Percentiles rank a stretch among this genome's conserved stretches.
phyloP scores from a whole-genome alignment of 257 asterid species.

The Rubia yunnanensis region DNA sequence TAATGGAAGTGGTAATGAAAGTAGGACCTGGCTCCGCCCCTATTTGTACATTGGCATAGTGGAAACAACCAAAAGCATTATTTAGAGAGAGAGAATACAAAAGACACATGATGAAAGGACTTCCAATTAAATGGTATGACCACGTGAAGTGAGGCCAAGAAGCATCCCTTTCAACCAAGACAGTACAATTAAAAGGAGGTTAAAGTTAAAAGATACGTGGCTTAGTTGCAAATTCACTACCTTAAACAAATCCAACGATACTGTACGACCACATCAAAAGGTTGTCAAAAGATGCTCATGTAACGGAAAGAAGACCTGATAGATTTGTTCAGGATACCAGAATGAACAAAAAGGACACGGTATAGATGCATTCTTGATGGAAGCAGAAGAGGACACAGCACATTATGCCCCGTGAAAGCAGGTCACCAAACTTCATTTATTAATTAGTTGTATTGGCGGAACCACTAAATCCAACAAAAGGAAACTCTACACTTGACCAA shows the following conservation, averaged over 20 bases:
- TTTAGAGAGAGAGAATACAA: too few species aligned
- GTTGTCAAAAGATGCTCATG: neutral
- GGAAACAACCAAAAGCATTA: too few species aligned
- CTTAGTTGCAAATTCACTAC: neutral
- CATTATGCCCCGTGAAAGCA: neutral
- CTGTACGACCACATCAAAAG: neutral
- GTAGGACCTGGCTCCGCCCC: too few species aligned
- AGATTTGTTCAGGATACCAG: too few species aligned
- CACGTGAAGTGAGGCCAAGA: neutral
- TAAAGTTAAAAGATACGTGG: neutral
- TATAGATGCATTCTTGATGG: neutral
- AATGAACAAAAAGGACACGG: neutral
- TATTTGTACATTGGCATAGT: too few species aligned
- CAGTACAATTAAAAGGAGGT: neutral
- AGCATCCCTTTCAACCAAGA: neutral
- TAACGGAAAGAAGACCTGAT: too few species aligned
- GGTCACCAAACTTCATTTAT: neutral
- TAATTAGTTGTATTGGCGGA: neutral
- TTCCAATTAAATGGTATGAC: too few species aligned
- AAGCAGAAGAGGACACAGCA: neutral
- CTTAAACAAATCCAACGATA: neutral
- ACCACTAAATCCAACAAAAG: neutral
- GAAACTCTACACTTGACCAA: neutral
- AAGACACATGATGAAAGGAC: too few species aligned
- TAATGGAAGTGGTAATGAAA: too few species aligned